Conservation (phyloP, 2,329 filamentous ascomycete species). For the Xylaria sp. region DNA sequence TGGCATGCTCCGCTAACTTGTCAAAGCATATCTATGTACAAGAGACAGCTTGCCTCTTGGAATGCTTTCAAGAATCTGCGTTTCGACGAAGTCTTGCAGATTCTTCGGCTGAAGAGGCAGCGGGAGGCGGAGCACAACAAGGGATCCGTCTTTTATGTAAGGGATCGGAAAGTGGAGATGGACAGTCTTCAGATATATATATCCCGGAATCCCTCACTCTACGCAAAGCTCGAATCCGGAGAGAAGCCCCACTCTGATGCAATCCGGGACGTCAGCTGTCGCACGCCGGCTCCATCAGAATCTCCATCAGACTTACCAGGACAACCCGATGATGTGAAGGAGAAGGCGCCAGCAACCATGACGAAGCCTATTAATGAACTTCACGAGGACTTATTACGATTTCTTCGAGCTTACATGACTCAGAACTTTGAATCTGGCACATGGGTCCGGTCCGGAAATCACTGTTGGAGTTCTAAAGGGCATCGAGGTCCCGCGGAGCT, state of each 20-base stretch:
- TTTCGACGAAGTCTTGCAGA: conserved; percentile 38
- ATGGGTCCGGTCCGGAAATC: conserved; percentile 33
- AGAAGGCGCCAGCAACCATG: conserved; percentile 6
- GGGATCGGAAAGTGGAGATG: conserved; percentile 35
- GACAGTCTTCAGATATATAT: conserved; percentile 38
- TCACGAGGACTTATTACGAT: conserved; percentile 30
- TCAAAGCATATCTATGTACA: conserved; percentile 38
- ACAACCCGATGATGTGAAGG: not conserved
- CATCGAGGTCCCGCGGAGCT: conserved; percentile 35
- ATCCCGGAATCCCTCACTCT: conserved; percentile 38
- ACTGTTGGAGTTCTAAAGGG: conserved; percentile 36
- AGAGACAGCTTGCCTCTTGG: conserved; percentile 40
- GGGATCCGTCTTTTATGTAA: conserved; percentile 35
- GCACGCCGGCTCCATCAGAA: conserved; percentile 30
- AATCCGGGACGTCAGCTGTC: conserved; percentile 37
- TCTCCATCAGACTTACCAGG: conserved; percentile 13
- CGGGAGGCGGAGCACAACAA: conserved; percentile 34
- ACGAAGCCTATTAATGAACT: not conserved
- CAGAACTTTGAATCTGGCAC: conserved; percentile 31
- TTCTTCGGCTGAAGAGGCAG: conserved; percentile 37
- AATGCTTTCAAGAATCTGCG: conserved; percentile 41
- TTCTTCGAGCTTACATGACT: conserved; percentile 30
- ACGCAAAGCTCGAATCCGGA: conserved; percentile 36
- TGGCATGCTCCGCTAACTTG: conserved; percentile 19
- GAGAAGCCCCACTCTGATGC: conserved; percentile 34